These are phyloP conservation scores for Gaertneriomyces sp. DNA, from an alignment of 192 early-diverging fungal species.

Conservation along the genomic window DNA sequence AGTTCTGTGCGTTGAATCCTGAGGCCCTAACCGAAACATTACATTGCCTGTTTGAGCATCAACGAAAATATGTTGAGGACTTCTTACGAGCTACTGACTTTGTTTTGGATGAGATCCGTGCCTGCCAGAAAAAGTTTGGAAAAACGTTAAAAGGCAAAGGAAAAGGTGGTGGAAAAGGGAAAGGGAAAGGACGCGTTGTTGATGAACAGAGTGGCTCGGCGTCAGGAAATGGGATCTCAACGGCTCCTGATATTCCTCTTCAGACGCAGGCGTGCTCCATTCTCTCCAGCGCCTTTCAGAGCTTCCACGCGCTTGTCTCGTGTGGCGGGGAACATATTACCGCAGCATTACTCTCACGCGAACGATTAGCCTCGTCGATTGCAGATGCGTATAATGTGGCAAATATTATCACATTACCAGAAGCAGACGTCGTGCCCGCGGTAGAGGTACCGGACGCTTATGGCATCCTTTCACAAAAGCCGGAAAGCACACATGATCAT, in stretches of 20 bases:
- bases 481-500: conserved; percentile 12
- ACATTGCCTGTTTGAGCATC: conserved; percentile 6
- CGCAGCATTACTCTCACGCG: conserved; percentile 8
- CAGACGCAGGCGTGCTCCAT: conserved; percentile 22
- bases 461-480: conserved; percentile 39
- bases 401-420: conserved; percentile 21
- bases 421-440: neutral
- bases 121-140: conserved; percentile 34
- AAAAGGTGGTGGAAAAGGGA: conserved; percentile 37
- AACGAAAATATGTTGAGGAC: conserved; percentile 7
- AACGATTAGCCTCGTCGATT: conserved; percentile 23
- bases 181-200: conserved; percentile 3
- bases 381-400: conserved; percentile 35
- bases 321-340: conserved; percentile 18
- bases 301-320: conserved; percentile 23
- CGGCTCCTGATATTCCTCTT: neutral
- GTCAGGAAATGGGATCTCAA: too few species aligned
- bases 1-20: conserved; percentile 6
- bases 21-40: conserved; percentile 12
- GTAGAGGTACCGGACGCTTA: conserved; percentile 1
- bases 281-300: conserved; percentile 11
- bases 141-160: conserved; percentile 24
- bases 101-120: conserved; percentile 22
- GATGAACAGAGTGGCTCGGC: neutral
- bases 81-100: conserved; percentile 5